Evolutionary conservation across 1,139 yeast species (phyloP).

Genomic region (Saccharomyces uvarum): DNA sequence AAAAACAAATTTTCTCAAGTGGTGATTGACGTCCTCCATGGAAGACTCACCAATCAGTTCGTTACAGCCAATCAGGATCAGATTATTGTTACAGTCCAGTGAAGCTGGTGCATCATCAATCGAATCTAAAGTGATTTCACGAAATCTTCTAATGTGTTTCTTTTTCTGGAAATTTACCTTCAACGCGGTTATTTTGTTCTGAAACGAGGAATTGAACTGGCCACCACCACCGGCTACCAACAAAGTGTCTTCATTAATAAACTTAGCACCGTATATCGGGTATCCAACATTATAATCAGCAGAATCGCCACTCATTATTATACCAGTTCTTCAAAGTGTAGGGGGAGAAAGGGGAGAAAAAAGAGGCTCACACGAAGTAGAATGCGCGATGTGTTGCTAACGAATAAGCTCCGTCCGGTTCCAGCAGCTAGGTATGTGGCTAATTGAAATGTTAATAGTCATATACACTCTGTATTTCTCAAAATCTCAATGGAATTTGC

Average conservation of each 20-base stretch:
- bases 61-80: slow-evolving; percentile 67
- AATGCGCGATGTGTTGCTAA: background rate
- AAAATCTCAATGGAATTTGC: background rate
- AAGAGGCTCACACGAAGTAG: background rate
- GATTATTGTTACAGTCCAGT: slow-evolving; percentile 45
- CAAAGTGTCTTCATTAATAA: slow-evolving; percentile 53
- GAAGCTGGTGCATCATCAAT: slow-evolving; percentile 74
- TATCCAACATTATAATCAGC: slow-evolving; percentile 51
- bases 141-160: slow-evolving; percentile 49
- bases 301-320: slow-evolving; percentile 28
- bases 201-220: slow-evolving; percentile 81
- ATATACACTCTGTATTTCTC: background rate
- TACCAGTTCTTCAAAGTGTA: background rate
- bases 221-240: slow-evolving; percentile 93
- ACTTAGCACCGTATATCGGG: slow-evolving; percentile 76
- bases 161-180: slow-evolving; percentile 44
- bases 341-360: background rate
- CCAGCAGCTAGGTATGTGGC: background rate
- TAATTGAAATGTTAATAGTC: background rate
- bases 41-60: slow-evolving; percentile 43
- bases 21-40: slow-evolving; percentile 61
- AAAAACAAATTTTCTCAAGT: slow-evolving; percentile 57
- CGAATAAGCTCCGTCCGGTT: background rate
- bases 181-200: slow-evolving; percentile 74
- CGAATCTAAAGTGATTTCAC: slow-evolving; percentile 55